Base-by-base conservation (phyloP, 768 basidiomycete species). In the Boletus tomentosulus region DNA sequence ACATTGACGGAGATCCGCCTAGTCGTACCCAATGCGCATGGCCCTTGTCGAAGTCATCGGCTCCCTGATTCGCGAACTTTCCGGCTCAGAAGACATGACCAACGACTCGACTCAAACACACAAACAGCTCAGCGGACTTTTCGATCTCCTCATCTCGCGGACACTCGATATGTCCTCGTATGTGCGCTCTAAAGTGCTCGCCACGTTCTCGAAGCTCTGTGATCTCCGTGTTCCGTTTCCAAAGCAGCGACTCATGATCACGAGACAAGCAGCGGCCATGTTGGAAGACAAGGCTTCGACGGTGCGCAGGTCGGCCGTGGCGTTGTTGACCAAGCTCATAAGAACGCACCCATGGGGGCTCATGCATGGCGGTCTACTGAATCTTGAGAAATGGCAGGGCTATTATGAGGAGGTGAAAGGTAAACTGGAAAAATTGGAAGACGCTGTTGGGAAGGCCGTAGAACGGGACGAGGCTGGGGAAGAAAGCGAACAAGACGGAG, bases 11-110 rank as follows among this genome's bases (percentile, higher is more conserved):
- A 35, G 11, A 30, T 19, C 35, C 33, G 6, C 45, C 13, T 61
- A 97, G 93, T 86, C 94, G 0, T 97, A 98, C 66, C 91, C 94
- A 0, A 94, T 99, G 85, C 92, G 97, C 39, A 88, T 93, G 75
- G 92, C 93, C 1, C 78, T 99, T 52, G 82, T 99, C 48, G 96
- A 98, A 66, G 81, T 95, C 53, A 83, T 98, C 38, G 92, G 92
- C 6, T 75, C 78, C 54, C 82, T 98, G 56, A 92, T 98, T 65
- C 76, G 78, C 42, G 91, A 98, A 58, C 80, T 98, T 12, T 83
- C 88, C 0, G 65, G 71, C 19, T 78, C 82, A 3, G 69, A 73
- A 19, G 79, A 79, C 39, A 73, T 74, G 22, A 65, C 80, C 62
- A 73, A 76, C 49, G 75, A 77, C 46, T 76, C 79, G 39, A 70